These are phyloP conservation scores for Phytophthora fragariaefolia DNA, from an alignment of 352 stramenopile species.

Conservation along the genomic window DNA sequence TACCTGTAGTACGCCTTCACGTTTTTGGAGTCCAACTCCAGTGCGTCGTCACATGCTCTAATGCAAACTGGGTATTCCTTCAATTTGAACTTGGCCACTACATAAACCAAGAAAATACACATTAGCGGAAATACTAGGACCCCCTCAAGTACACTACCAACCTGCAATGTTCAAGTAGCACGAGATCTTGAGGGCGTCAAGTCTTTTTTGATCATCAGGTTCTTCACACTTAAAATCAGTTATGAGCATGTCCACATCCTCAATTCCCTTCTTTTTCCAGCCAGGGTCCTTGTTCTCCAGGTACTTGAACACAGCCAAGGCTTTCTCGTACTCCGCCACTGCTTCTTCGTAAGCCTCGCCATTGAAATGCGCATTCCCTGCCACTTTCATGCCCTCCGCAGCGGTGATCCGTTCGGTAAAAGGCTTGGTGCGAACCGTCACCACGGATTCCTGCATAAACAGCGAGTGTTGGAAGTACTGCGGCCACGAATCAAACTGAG, in stretches of 20 bases:
- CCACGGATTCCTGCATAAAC: constrained; percentile 86
- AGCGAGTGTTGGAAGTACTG: constrained; percentile 90
- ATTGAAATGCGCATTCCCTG: constrained; percentile 69
- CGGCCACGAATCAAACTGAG: constrained; percentile 77
- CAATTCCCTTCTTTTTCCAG: constrained; percentile 90
- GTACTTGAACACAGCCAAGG: constrained; percentile 84
- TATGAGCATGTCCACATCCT: constrained; percentile 75
- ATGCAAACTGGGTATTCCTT: constrained; percentile 72
- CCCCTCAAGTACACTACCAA: constrained; percentile 21
- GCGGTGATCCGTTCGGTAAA: constrained; percentile 65
- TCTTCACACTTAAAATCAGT: constrained; percentile 64
- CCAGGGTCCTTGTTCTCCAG: constrained; percentile 78
- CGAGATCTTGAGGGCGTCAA: constrained; percentile 65
- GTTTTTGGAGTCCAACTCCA: constrained; percentile 64
- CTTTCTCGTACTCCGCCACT: constrained; percentile 85
- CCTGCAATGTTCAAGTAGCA: constrained; percentile 87
- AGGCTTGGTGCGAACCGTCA: constrained; percentile 43
- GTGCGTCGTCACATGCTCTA: constrained; percentile 69
- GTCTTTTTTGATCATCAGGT: constrained; percentile 43
- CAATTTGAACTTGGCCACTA: constrained; percentile 83
- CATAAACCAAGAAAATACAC: background rate
- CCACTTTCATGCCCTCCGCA: constrained; percentile 71
- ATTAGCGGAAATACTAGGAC: background rate
- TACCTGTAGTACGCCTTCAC: constrained; percentile 87
- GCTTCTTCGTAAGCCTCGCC: constrained; percentile 65